Base-by-base conservation (phyloP, 805 yeast species). In the Candida anglica region DNA sequence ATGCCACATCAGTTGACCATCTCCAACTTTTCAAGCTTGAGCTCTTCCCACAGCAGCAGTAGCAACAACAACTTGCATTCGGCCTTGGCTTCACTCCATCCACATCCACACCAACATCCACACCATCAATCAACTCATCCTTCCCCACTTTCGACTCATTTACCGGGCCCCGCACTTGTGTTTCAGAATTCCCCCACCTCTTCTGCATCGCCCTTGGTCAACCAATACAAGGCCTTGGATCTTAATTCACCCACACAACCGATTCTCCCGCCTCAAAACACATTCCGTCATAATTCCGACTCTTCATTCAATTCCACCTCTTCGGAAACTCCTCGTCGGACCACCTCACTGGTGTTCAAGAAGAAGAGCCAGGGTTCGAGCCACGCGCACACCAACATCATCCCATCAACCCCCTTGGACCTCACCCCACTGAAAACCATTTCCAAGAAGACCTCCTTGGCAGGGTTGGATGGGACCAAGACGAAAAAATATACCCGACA, bases 401-500 rank as follows among this genome's bases (percentile, higher is more conserved):
- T 22, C 28, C 37, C 25, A 32, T 13, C 23, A 29, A 23, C 23
- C 19, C 5, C 40, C 22, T 33, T 32, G 20, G 32, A 13, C 7
- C 14, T 15, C 10, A 30, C 34, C 27, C 24, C 35, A 15, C 29
- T 27, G n/a, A 27, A 21, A 29, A 28, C 28, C 23, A 25, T 19
- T 15, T 17, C 28, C 26, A 34, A 27, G 30, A 30, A 15, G 19
- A 30, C 22, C 19, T 32, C 37, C 32, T 15, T 28, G 31, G 19
- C 27, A 11, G 27, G 15, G 13, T n/a, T 23, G 10, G 28, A 32
- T 18, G 25, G 13, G 14, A 15, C 15, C 14, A 42, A 48, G 30
- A 49, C 56, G 7, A 64, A 63, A 37, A 63, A 63, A 40, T 50
- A 63, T 36, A 66, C 66, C 11, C 48, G 72, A 22, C 52, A 65